Percentiles rank a stretch among this genome's conserved stretches.
Conservation (phyloP, 192 early-diverging fungal genomes). For the Allomyces arbusculus region DNA sequence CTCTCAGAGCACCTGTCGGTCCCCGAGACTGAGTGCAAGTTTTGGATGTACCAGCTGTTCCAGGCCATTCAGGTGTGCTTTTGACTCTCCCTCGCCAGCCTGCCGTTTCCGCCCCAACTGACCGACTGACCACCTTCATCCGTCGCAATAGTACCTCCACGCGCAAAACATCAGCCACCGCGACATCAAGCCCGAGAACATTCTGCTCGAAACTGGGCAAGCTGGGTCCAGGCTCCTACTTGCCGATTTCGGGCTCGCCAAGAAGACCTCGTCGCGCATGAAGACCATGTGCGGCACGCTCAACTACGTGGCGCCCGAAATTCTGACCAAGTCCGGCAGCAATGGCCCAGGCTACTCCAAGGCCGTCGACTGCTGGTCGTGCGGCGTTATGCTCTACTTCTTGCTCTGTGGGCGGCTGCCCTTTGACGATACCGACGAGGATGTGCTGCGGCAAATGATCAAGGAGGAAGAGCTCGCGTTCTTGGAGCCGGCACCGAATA, state of each 20-base stretch:
- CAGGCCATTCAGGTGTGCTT: slow-evolving; percentile 31
- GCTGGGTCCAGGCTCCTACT: slow-evolving; percentile 47
- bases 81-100: neutral
- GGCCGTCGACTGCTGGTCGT: slow-evolving; percentile 42
- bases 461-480: slow-evolving; percentile 21
- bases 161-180: slow-evolving; percentile 60
- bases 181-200: slow-evolving; percentile 58
- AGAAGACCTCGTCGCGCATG: slow-evolving; percentile 37
- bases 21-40: slow-evolving; percentile 56
- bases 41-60: slow-evolving; percentile 50
- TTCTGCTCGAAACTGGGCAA: slow-evolving; percentile 29
- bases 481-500: neutral
- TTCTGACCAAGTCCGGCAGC: slow-evolving; percentile 21
- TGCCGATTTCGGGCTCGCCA: slow-evolving; percentile 77
- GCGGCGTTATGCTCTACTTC: slow-evolving; percentile 71
- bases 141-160: slow-evolving; percentile 42
- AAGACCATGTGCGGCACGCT: slow-evolving; percentile 46
- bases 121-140: slow-evolving; percentile 4
- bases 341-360: slow-evolving; percentile 26
- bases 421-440: slow-evolving; percentile 16
- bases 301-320: slow-evolving; percentile 61
- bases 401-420: slow-evolving; percentile 29
- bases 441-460: slow-evolving; percentile 18
- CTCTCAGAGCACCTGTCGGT: slow-evolving; percentile 43
- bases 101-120: neutral